A percentile compares a stretch with the other conserved stretches of the same genome.
Evolutionary conservation across 306 rosid genomes (phyloP).

Genomic region (Cucumis sativus): DNA sequence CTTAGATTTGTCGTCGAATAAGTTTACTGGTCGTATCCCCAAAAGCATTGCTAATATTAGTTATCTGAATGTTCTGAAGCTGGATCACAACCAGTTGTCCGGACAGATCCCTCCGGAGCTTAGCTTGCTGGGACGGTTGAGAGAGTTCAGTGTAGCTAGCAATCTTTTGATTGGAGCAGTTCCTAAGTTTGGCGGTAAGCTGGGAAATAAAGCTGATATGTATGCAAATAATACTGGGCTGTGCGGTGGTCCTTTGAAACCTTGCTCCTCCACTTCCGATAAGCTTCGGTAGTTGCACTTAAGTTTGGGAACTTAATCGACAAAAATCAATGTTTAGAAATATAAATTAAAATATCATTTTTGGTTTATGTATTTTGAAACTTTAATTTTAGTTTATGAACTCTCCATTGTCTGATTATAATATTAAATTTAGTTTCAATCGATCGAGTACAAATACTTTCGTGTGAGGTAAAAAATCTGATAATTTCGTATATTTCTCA

Average conservation of each 20-base stretch:
- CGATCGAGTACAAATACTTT: too few relatives aligned
- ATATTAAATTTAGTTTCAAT: too few relatives aligned
- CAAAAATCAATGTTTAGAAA: too few relatives aligned
- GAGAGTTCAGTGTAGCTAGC: conserved; percentile 30
- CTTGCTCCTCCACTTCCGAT: conserved; percentile 15
- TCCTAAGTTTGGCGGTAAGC: background rate
- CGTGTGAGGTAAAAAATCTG: too few relatives aligned
- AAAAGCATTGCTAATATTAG: conserved; percentile 16
- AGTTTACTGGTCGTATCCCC: conserved; percentile 54
- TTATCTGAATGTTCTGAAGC: conserved; percentile 49
- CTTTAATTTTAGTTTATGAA: too few relatives aligned
- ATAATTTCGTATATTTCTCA: too few relatives aligned
- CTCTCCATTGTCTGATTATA: too few relatives aligned
- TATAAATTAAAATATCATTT: too few relatives aligned
- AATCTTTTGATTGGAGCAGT: conserved; percentile 54
- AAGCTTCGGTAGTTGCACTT: conserved; percentile 40
- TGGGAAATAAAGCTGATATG: background rate
- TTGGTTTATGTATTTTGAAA: too few relatives aligned
- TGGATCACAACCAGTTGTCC: conserved; percentile 38
- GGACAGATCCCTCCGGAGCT: conserved; percentile 47
- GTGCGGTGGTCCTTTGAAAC: conserved; percentile 23
- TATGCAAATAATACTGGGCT: conserved; percentile 57
- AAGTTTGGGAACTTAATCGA: too few relatives aligned
- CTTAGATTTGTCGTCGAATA: conserved; percentile 72
- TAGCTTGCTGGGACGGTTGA: conserved; percentile 27